A percentile compares a stretch with the other conserved stretches of the same genome.
phyloP scores from a whole-genome alignment of 2,329 filamentous ascomycete genomes.

The Myriosclerotinia scirpicola region DNA sequence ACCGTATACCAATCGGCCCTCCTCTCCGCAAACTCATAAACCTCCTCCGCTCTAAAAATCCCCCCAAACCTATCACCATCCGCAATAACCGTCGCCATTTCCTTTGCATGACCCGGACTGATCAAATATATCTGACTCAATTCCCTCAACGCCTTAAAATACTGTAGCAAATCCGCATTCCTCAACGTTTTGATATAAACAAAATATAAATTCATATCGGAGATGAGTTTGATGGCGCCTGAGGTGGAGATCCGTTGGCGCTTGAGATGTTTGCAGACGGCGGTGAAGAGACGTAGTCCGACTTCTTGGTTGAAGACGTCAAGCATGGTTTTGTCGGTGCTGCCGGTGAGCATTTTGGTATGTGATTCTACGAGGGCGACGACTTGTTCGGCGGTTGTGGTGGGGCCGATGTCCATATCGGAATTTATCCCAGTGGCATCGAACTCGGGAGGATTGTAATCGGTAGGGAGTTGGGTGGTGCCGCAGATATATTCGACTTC shows the following conservation, averaged over 20 bases:
- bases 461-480: constrained; percentile 79
- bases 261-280: constrained; percentile 96
- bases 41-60: constrained; percentile 92
- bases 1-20: constrained; percentile 95
- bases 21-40: constrained; percentile 94
- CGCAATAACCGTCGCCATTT: constrained; percentile 92
- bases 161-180: constrained; percentile 81
- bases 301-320: constrained; percentile 99
- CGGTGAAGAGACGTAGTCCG: constrained; percentile 84
- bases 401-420: constrained; percentile 67
- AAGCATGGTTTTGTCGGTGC: constrained; percentile 95
- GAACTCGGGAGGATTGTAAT: constrained; percentile 72
- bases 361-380: constrained; percentile 85
- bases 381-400: constrained; percentile 73
- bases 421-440: constrained; percentile 39
- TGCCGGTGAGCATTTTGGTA: constrained; percentile 88
- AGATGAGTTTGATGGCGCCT: constrained; percentile 88
- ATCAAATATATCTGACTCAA: constrained; percentile 95
- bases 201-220: constrained; percentile 94
- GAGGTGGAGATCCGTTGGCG: constrained; percentile 88
- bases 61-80: constrained; percentile 87
- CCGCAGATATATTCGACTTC: constrained; percentile 95
- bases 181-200: constrained; percentile 77
- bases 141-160: constrained; percentile 89
- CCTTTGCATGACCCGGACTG: constrained; percentile 81